Evolutionary conservation across 768 basidiomycete genomes (phyloP), one percentile per base, ranked within the genome.

Genomic region (Lactarius vividus): DNA sequence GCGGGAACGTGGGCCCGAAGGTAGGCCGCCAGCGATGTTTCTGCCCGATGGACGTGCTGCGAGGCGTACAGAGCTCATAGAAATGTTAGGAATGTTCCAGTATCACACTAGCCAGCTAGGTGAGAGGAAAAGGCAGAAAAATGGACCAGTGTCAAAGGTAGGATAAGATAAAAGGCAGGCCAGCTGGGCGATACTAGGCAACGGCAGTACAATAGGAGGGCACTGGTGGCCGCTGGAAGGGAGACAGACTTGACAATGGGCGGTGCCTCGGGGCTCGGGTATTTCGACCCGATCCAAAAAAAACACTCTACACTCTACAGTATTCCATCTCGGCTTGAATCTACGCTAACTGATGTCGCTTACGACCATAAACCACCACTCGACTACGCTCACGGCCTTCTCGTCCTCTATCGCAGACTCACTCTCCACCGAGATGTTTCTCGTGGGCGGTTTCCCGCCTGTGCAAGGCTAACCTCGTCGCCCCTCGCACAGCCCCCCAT

Each of bases 1-100:
- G 63, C 79, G 80, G 58, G 80, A 73, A 37, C 77, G 75, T 18
- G 79, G 80, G 59, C 70, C 78, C 52, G 76, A 73, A 49, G 81
- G 81, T 40, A 82, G 75, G 46, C 81, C 80, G 26, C 71, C 70
- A 7, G 26, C 10, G 23, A 33, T 39, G n/a, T 52, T 44, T 55
- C 52, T 54, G 26, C 61, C 40, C 29, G 52, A 28, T 54, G 57
- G 33, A 20, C 69, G 67, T 54, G 57, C 59, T 54, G 57, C 59
- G 5, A 18, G 42, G 18, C 63, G 66, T 28, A 26, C 49, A 15
- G 69, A 61, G 58, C 61, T 65, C 67, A 71, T 74, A 61, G 16
- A 26, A 59, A 55, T 37, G 11, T 54, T 3, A 4, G 9, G 29
- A 40, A 54, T 26, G 4, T 15, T 15, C 9, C 20, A 8, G 0